phyloP scores from a whole-genome alignment of 176 grass and related monocot genomes.

The Rhynchospora breviuscula region DNA sequence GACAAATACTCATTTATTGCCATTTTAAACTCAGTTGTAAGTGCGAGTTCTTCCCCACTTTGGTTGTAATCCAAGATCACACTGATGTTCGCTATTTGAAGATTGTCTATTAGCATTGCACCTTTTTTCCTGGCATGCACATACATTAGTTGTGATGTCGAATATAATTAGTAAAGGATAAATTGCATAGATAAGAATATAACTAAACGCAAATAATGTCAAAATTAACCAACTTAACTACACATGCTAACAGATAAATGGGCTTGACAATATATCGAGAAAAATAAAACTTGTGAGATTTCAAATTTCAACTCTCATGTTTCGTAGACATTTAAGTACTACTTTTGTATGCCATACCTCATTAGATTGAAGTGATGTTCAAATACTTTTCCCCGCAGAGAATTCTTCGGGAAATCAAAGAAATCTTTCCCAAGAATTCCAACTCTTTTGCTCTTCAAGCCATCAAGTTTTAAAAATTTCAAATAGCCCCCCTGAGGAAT shows the following conservation, averaged over 20 bases:
- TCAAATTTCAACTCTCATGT: neutral
- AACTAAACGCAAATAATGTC: neutral
- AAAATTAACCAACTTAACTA: neutral
- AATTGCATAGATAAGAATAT: neutral
- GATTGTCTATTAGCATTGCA: conserved; percentile 43
- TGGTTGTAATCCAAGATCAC: conserved; percentile 35
- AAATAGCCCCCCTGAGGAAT: conserved; percentile 48
- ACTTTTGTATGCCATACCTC: neutral
- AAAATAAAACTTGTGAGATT: neutral
- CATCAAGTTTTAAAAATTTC: conserved; percentile 51
- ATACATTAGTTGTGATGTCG: too few relatives aligned
- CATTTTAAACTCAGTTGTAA: conserved; percentile 57
- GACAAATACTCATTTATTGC: conserved; percentile 42
- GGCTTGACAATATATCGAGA: neutral
- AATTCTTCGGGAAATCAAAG: conserved; percentile 27
- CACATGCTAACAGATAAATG: neutral
- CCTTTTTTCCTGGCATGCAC: conserved; percentile 27
- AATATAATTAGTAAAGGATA: neutral
- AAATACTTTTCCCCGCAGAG: conserved; percentile 23
- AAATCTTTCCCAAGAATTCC: conserved; percentile 27
- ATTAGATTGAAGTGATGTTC: conserved; percentile 40
- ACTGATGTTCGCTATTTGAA: conserved; percentile 38
- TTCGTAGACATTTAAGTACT: neutral
- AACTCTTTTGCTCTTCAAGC: conserved; percentile 42
- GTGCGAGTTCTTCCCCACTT: conserved; percentile 33